phyloP scores from a whole-genome alignment of 1,284 basidiomycete genomes.

The Apiotrichum veenhuisii region DNA sequence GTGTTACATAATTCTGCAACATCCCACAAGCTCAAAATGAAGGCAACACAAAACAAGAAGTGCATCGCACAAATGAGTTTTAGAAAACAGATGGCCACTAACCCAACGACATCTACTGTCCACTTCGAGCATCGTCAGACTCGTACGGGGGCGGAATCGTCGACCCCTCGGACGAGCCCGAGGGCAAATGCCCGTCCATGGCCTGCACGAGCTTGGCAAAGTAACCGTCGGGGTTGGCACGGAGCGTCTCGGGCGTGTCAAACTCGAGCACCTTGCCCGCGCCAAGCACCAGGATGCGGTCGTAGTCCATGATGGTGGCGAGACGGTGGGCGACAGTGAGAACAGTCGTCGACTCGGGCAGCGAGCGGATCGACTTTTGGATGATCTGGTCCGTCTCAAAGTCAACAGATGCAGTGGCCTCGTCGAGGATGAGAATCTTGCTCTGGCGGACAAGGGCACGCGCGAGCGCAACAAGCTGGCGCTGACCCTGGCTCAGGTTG shows the following conservation, averaged over 20 bases:
- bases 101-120: no score
- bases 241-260: conserved; percentile 60
- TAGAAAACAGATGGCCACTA: no score
- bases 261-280: conserved; percentile 56
- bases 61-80: no score
- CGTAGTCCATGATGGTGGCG: conserved; percentile 54
- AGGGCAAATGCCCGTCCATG: conserved; percentile 32
- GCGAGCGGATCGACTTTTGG: conserved; percentile 53
- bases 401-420: conserved; percentile 52
- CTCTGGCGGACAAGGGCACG: conserved; percentile 55
- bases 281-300: conserved; percentile 55
- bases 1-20: no score
- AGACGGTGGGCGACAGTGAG: conserved; percentile 52
- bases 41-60: no score
- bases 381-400: conserved; percentile 53
- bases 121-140: no score
- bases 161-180: neutral
- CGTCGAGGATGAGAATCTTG: conserved; percentile 57
- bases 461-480: conserved; percentile 61
- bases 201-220: conserved; percentile 61
- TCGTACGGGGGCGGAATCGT: neutral
- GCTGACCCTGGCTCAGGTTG: conserved; percentile 67
- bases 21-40: no score
- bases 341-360: conserved; percentile 49
- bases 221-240: conserved; percentile 55